phyloP scores from a whole-genome alignment of 2,329 filamentous ascomycete species.

The Paraphoma chrysanthemicola region DNA sequence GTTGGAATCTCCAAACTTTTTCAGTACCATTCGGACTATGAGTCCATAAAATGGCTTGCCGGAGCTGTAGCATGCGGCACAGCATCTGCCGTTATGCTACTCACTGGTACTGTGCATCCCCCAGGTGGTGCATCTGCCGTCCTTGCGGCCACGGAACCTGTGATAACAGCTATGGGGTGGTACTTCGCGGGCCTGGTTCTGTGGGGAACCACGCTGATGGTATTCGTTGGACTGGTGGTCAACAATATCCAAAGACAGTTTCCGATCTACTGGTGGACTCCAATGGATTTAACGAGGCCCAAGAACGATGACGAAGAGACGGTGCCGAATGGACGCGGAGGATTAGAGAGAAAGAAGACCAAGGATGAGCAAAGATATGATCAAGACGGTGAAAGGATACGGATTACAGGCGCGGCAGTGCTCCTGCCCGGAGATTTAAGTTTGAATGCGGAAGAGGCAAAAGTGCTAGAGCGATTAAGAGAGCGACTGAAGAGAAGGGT shows the following conservation, averaged over 20 bases:
- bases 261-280: slow-evolving; percentile 59
- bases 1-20: slow-evolving; percentile 56
- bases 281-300: slow-evolving; percentile 41
- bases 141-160: slow-evolving; percentile 50
- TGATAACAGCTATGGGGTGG: slow-evolving; percentile 55
- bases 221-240: slow-evolving; percentile 50
- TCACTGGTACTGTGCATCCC: slow-evolving; percentile 58
- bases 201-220: slow-evolving; percentile 52
- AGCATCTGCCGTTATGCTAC: slow-evolving; percentile 54
- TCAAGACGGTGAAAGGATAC: slow-evolving; percentile 28
- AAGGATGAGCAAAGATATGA: slow-evolving; percentile 22
- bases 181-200: slow-evolving; percentile 52
- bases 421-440: slow-evolving; percentile 44
- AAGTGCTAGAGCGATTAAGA: slow-evolving; percentile 46
- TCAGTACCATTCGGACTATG: slow-evolving; percentile 46
- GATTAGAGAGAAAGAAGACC: slow-evolving; percentile 24
- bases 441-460: slow-evolving; percentile 44
- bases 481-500: slow-evolving; percentile 34
- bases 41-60: slow-evolving; percentile 52
- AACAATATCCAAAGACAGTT: slow-evolving; percentile 58
- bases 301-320: slow-evolving; percentile 32
- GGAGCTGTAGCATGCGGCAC: slow-evolving; percentile 53
- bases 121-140: slow-evolving; percentile 59
- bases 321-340: slow-evolving; percentile 25
- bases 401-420: slow-evolving; percentile 40